Conservation (phyloP, 805 yeast genomes). For the Candida tammaniensis region DNA sequence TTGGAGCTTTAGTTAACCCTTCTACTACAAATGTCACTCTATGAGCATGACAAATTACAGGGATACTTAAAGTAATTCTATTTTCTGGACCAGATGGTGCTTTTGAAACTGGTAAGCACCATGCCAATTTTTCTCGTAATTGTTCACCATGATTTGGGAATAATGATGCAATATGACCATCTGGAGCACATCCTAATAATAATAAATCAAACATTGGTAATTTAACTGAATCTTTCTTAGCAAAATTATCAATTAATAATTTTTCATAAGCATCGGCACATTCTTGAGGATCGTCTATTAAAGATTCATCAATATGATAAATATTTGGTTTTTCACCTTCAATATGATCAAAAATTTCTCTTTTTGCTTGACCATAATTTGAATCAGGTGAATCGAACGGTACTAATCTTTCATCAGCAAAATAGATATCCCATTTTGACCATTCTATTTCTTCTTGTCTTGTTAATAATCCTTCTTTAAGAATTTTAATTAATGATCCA, state of each 20-base stretch:
- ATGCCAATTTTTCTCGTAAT: constrained; percentile 84
- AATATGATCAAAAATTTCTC: constrained; percentile 73
- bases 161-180: constrained; percentile 95
- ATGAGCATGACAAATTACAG: constrained; percentile 91
- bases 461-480: constrained; percentile 79
- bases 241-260: constrained; percentile 81
- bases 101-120: constrained; percentile 91
- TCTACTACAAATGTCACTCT: constrained; percentile 94
- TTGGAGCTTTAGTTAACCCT: constrained; percentile 93
- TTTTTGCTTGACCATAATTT: constrained; percentile 85
- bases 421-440: constrained; percentile 94
- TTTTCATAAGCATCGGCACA: constrained; percentile 94
- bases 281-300: constrained; percentile 79
- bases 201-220: constrained; percentile 92
- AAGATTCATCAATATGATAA: constrained; percentile 75
- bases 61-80: constrained; percentile 87
- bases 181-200: constrained; percentile 96
- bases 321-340: constrained; percentile 63
- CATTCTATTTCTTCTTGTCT: constrained; percentile 74
- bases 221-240: constrained; percentile 93
- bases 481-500: constrained; percentile 84
- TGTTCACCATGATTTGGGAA: constrained; percentile 87
- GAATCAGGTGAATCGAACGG: constrained; percentile 81
- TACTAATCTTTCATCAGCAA: constrained; percentile 94
- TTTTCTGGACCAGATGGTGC: constrained; percentile 83